Base-by-base conservation (phyloP, 2,329 filamentous ascomycete species). In the Ophiostoma australiae region DNA sequence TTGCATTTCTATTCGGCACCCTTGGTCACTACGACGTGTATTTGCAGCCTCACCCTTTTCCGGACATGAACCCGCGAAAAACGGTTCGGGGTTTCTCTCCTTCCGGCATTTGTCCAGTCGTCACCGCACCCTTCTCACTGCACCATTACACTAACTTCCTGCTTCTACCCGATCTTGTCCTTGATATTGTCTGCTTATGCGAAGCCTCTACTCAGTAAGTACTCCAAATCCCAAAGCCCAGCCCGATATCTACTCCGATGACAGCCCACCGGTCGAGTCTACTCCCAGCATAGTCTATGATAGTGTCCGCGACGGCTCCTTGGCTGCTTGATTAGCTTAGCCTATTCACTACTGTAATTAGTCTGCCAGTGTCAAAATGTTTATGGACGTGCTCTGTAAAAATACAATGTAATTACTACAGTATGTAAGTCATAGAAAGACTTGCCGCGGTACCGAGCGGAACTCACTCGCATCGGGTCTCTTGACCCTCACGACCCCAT, bases 41-140 rank as follows among this genome's bases (percentile, higher is more conserved):
- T 37, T 33, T 20, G 35, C 63, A 66, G 63, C 63, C 63, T 66
- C 63, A 66, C 63, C 52, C 52, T 35, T n/a, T 39, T 66, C 35
- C 20, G 35, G 58, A 35, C n/a, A 41, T 41, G 63, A 66, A 13
- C 27, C 35, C n/a, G 63, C 63, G 20, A 6, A 63, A 63, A 31
- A 15, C 27, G 1, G 44, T 20, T n/a, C 44, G 44, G 58, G 23
- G 35, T 39, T 66, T 39, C 35, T 66, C 63, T 66, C 35, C 13
- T 39, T 66, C 20, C 11, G 33, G n/a, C 15, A 20, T 63, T 13
- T 58, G 4, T 4, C 27, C 52, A 13, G 27, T 31, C 27, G 27
- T 31, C 39, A 41, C 37, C 6, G 27, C 3, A 31, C 27, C 27
- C 27, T 31, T 31, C 31, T 58, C n/a, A n/a, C 44, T 20, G 44